These are phyloP conservation scores for Galerina marginata DNA, from an alignment of 768 basidiomycete species.

Conservation along the genomic window DNA sequence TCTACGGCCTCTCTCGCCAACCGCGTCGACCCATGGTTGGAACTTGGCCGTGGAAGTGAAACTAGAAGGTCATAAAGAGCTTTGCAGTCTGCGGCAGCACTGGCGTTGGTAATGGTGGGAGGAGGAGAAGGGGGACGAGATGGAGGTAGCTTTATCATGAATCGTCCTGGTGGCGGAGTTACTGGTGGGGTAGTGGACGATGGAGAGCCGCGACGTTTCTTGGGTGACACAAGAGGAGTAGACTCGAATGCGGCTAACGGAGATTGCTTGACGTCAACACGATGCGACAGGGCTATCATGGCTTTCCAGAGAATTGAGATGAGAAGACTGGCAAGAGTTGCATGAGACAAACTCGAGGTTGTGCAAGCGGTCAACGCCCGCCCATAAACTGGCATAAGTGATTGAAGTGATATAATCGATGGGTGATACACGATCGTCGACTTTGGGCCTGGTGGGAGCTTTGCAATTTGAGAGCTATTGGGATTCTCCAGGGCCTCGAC, in stretches of 20 bases:
- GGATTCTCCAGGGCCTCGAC: conserved; percentile 66
- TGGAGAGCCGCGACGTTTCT: conserved; percentile 44
- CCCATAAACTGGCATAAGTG: conserved; percentile 65
- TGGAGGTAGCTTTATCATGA: conserved; percentile 68
- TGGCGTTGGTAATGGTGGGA: conserved; percentile 36
- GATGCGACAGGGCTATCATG: conserved; percentile 71
- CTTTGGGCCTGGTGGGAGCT: conserved; percentile 37
- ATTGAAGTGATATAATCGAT: conserved; percentile 62
- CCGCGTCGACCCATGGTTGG: conserved; percentile 50
- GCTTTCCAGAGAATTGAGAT: conserved; percentile 79
- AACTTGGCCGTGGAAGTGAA: conserved; percentile 63
- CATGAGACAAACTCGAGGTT: conserved; percentile 57
- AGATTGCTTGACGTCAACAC: conserved; percentile 46
- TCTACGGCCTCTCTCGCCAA: conserved; percentile 83
- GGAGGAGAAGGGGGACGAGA: conserved; percentile 75
- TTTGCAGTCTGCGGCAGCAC: conserved; percentile 61
- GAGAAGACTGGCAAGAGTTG: conserved; percentile 68
- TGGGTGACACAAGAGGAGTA: conserved; percentile 34
- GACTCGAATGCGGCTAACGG: conserved; percentile 46
- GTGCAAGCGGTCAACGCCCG: conserved; percentile 63
- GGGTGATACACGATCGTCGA: conserved; percentile 50
- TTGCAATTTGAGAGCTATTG: conserved; percentile 32
- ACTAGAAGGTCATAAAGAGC: conserved; percentile 66
- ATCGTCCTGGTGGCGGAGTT: conserved; percentile 62
- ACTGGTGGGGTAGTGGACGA: conserved; percentile 53